Percentiles rank a stretch among this genome's conserved stretches.
Conservation (phyloP, 176 grass and related monocot species). For the Rhynchospora tenuis region DNA sequence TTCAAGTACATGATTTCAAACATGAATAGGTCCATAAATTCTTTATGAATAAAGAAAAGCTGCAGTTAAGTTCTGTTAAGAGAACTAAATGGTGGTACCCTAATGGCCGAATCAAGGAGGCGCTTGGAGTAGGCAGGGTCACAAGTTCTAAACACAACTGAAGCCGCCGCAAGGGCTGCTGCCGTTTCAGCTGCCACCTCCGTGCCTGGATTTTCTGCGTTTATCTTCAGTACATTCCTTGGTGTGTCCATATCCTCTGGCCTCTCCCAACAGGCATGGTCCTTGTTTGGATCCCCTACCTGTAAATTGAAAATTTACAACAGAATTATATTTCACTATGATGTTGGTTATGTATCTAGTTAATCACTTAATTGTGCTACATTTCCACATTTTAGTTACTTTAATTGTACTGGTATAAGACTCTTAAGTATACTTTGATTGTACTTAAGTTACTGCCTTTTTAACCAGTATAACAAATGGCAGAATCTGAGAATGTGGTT, state of each 20-base stretch:
- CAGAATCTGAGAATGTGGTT: not conserved
- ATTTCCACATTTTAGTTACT: not conserved
- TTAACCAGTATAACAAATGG: not conserved
- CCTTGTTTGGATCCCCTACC: conserved; percentile 81
- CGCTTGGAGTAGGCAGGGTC: conserved; percentile 64
- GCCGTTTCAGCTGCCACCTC: conserved; percentile 90
- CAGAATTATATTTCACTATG: not conserved
- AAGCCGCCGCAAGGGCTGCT: conserved; percentile 67
- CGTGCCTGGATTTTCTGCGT: conserved; percentile 53
- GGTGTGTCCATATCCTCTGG: conserved; percentile 98
- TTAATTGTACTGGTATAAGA: not conserved
- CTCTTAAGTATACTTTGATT: not conserved
- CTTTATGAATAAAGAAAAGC: not conserved
- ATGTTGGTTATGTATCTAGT: not conserved
- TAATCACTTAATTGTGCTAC: not conserved
- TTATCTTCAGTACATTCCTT: conserved; percentile 65
- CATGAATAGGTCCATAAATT: not conserved
- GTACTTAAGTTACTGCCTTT: not conserved
- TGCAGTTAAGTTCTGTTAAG: not conserved
- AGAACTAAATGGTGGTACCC: conserved; percentile 12
- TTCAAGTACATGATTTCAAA: not conserved
- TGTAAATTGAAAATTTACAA: conserved; percentile 11
- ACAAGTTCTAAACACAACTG: conserved; percentile 77
- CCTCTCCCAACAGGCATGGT: conserved; percentile 98
- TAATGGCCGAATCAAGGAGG: conserved; percentile 61